Conservation (phyloP, 768 basidiomycete genomes). For the Suillus fuscotomentosus region DNA sequence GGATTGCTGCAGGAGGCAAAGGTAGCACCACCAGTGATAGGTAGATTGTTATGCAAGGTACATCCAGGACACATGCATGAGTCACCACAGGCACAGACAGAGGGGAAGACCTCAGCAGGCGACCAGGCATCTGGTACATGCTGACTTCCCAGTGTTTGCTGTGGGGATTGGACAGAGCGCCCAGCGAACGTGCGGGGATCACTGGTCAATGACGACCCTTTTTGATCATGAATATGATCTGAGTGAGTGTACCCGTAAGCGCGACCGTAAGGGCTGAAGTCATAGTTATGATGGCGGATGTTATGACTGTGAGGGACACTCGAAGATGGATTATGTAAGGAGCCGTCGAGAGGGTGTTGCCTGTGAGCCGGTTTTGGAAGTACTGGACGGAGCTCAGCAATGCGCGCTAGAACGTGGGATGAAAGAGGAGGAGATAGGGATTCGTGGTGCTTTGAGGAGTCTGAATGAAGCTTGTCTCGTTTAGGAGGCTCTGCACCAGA, state of each 20-base stretch:
- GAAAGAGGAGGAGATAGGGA: conserved; percentile 29
- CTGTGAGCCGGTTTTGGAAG: conserved; percentile 55
- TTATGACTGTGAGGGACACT: conserved; percentile 40
- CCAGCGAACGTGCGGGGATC: conserved; percentile 24
- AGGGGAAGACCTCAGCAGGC: conserved; percentile 35
- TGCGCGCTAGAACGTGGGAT: conserved; percentile 56
- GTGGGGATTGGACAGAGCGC: conserved; percentile 23
- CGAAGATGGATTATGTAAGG: conserved; percentile 48
- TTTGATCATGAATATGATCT: conserved; percentile 29
- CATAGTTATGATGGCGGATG: conserved; percentile 45
- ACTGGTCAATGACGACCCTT: conserved; percentile 9
- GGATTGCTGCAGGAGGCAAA: conserved; percentile 39
- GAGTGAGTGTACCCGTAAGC: conserved; percentile 54
- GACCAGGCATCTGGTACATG: conserved; percentile 25
- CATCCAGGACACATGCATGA: conserved; percentile 67
- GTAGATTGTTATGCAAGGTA: conserved; percentile 47
- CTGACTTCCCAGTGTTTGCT: conserved; percentile 27
- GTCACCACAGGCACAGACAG: conserved; percentile 61
- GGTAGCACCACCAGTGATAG: conserved; percentile 35
- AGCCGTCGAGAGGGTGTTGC: conserved; percentile 26
- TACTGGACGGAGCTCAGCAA: conserved; percentile 66
- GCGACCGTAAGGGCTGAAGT: conserved; percentile 67
- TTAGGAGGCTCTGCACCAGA: conserved; percentile 28
- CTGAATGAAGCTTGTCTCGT: conserved; percentile 26
- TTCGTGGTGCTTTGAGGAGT: conserved; percentile 11